These are phyloP conservation scores for Fusarium marasasianum DNA, from an alignment of 2,329 filamentous ascomycete genomes.

Conservation along the genomic window DNA sequence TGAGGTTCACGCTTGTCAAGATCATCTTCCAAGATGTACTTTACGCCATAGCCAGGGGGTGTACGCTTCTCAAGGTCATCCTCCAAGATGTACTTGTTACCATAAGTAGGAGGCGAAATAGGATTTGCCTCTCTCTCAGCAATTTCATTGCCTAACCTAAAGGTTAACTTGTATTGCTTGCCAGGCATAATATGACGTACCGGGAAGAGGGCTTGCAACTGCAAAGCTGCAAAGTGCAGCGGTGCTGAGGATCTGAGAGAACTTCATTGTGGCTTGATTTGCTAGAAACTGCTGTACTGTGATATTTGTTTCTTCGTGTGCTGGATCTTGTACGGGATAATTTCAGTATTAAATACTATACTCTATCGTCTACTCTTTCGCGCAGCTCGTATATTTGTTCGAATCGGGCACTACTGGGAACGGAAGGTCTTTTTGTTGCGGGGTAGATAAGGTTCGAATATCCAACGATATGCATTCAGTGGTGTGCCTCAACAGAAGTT, in stretches of 20 bases:
- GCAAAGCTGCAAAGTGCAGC: background rate
- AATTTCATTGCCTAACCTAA: background rate
- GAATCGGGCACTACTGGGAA: background rate
- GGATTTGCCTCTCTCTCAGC: background rate
- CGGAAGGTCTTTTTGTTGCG: background rate
- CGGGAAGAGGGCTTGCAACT: background rate
- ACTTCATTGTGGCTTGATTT: background rate
- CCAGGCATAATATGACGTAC: rapidly evolving
- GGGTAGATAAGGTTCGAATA: background rate
- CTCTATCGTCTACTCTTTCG: background rate
- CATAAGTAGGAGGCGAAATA: background rate
- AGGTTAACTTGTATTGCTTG: background rate
- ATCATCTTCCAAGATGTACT: background rate
- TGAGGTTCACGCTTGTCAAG: background rate
- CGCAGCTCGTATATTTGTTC: background rate
- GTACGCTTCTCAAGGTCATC: background rate
- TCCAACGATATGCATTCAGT: background rate
- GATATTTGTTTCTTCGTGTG: background rate
- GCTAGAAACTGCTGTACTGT: background rate
- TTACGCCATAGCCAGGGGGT: background rate
- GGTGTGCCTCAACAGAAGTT: background rate
- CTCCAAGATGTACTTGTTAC: background rate
- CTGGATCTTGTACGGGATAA: rapidly evolving
- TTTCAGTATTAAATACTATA: background rate
- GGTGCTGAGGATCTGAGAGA: background rate